A percentile compares a stretch with the other conserved stretches of the same genome.
Evolutionary conservation across 805 yeast genomes (phyloP).

Genomic region (Lipomyces yamanashiensis): DNA sequence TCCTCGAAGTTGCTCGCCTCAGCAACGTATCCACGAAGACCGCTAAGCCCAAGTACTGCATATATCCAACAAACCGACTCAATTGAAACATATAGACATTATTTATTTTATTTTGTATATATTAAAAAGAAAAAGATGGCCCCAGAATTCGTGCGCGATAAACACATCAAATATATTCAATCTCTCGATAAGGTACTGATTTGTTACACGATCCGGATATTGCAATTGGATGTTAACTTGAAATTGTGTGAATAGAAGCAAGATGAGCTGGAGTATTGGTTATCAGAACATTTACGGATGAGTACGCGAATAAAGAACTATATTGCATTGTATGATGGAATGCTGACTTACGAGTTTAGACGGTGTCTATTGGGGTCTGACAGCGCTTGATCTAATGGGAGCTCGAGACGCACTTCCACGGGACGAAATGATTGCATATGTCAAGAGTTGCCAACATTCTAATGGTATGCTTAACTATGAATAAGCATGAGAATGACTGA

Average conservation of each 20-base stretch:
- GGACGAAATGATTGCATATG: slow-evolving; percentile 68
- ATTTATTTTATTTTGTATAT: background rate
- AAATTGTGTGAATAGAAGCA: slow-evolving; percentile 44
- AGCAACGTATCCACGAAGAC: too few species aligned
- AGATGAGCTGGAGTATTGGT: slow-evolving; percentile 77
- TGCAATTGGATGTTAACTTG: background rate
- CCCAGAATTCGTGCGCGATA: slow-evolving; percentile 46
- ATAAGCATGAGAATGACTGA: background rate
- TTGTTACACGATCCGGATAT: background rate
- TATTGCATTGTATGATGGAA: background rate
- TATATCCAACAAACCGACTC: background rate
- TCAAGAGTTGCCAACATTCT: slow-evolving; percentile 62
- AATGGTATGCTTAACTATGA: slow-evolving; percentile 39
- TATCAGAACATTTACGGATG: slow-evolving; percentile 85
- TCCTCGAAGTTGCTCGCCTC: too few species aligned
- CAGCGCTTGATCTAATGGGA: slow-evolving; percentile 68
- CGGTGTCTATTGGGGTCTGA: slow-evolving; percentile 95
- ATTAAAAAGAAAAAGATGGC: slow-evolving; percentile 13
- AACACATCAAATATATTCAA: slow-evolving; percentile 63
- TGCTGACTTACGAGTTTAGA: slow-evolving; percentile 41
- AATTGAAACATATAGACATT: background rate
- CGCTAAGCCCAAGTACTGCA: too few species aligned
- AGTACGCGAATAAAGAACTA: slow-evolving; percentile 55
- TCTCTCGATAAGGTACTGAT: slow-evolving; percentile 52
- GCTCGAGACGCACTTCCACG: slow-evolving; percentile 62